These are phyloP conservation scores for Chrysoporthe cubensis DNA, from an alignment of 2,329 filamentous ascomycete species.

Conservation along the genomic window DNA sequence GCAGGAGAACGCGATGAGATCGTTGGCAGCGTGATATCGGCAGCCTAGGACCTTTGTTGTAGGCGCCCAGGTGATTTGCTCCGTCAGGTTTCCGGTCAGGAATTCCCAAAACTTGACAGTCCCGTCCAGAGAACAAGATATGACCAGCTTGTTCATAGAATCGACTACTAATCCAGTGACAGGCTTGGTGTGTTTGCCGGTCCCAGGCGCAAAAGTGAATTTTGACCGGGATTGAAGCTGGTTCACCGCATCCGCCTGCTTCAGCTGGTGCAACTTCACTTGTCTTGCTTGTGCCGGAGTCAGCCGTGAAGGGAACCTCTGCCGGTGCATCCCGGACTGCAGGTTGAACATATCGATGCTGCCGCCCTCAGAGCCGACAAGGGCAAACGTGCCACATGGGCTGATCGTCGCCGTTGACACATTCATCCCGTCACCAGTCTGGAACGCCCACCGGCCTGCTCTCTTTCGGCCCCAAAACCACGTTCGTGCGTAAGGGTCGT, in stretches of 20 bases:
- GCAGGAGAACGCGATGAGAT: slow-evolving; percentile 86
- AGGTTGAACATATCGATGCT: slow-evolving; percentile 95
- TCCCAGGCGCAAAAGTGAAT: slow-evolving; percentile 54
- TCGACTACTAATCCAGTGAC: slow-evolving; percentile 89
- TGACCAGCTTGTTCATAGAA: slow-evolving; percentile 81
- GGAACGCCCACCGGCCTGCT: slow-evolving; percentile 90
- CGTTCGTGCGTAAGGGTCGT: slow-evolving; percentile 82
- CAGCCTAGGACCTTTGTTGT: slow-evolving; percentile 77
- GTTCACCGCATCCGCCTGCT: slow-evolving; percentile 60
- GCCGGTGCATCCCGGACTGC: slow-evolving; percentile 87
- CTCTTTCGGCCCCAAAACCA: slow-evolving; percentile 98
- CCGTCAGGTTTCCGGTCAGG: slow-evolving; percentile 74
- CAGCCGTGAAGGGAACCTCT: slow-evolving; percentile 80
- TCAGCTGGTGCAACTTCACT: slow-evolving; percentile 67
- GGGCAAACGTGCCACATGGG: slow-evolving; percentile 88
- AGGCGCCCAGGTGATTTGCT: slow-evolving; percentile 82
- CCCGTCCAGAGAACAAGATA: slow-evolving; percentile 88
- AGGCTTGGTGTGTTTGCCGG: slow-evolving; percentile 77
- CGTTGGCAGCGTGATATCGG: slow-evolving; percentile 80
- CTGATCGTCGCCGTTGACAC: slow-evolving; percentile 88
- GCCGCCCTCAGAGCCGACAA: slow-evolving; percentile 83
- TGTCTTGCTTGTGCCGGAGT: slow-evolving; percentile 80
- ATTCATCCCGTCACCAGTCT: slow-evolving; percentile 80
- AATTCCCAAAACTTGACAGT: slow-evolving; percentile 99
- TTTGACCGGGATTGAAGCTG: slow-evolving; percentile 54